Base-by-base conservation (phyloP, 106 monocot genomes). In the Vanilla planifolia region DNA sequence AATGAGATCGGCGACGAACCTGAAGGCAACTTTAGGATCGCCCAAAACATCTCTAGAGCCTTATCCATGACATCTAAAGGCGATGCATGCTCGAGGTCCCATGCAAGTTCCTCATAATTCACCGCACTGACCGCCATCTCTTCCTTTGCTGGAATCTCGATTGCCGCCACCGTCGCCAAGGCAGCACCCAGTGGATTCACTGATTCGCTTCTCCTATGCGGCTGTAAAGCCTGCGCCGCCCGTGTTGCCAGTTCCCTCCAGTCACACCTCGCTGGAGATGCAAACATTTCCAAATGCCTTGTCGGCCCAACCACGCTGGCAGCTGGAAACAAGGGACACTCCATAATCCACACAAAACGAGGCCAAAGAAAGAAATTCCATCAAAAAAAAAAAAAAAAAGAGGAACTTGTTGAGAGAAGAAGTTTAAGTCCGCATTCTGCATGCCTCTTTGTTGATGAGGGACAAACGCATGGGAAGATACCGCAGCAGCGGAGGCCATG, bases 1-100 rank as follows among this genome's bases (percentile, higher is more conserved):
- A n/a, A n/a, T n/a, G n/a, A n/a, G n/a, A 55, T 32, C 10, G 20
- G 10, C 5, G 13, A 28, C 39, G 48, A 11, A 93, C 93, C 88
- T 93, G 81, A 93, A 93, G 17, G 93, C 88, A 28, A 93, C 88
- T 48, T 81, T 88, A 8, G 85, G 85, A 9, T 82, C 88, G 42
- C 74, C 0, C 88, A 84, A 37, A 88, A 93, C 71, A 60, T 74
- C 63, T 62, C 72, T 11, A 88, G 76, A 13, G 88, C 93, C 67
- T 45, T 70, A 39, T 88, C 93, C 85, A 88, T 82, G 33, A 93
- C 64, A 65, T 78, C 85, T 26, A 88, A 61, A 11, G 93, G 81
- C 29, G 84, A 81, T 8, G 93, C 67, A 1, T 60, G 53, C 55
- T 79, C 81, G 30, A 93, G 62, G 25, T 81, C 78, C 39, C 5